phyloP scores from a whole-genome alignment of 1,284 basidiomycete species.

The Filobasidium uniguttulatum region DNA sequence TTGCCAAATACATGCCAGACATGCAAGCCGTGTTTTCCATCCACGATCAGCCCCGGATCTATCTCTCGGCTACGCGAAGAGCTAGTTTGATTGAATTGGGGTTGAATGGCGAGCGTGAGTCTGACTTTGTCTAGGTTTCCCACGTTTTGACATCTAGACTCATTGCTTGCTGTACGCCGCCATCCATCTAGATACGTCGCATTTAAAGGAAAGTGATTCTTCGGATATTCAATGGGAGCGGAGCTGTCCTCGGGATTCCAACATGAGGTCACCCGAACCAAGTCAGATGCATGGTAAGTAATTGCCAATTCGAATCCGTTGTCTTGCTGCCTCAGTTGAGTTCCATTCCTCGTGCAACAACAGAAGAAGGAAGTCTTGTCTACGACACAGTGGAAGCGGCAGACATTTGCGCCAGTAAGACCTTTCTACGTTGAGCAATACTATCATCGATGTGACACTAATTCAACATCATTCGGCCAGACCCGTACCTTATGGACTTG shows the following conservation, averaged over 20 bases:
- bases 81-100: constrained; percentile 36
- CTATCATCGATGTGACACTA: no score
- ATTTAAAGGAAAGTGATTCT: constrained; percentile 29
- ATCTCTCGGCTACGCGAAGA: constrained; percentile 36
- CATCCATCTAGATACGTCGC: constrained; percentile 20
- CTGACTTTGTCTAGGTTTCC: not conserved
- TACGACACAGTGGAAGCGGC: constrained; percentile 30
- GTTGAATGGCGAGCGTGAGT: constrained; percentile 34
- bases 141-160: not conserved
- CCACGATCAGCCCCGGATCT: constrained; percentile 40
- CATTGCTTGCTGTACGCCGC: not conserved
- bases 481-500: constrained; percentile 31
- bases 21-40: constrained; percentile 38
- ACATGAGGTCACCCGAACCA: constrained; percentile 19
- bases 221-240: constrained; percentile 23
- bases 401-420: constrained; percentile 32
- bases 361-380: constrained; percentile 19
- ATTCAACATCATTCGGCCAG: constrained; percentile 9
- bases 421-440: no score
- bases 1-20: constrained; percentile 32
- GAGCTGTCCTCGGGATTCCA: constrained; percentile 30
- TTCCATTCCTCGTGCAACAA: no score
- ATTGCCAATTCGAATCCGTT: no score
- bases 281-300: constrained; percentile 3
- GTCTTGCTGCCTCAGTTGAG: no score